Base-by-base conservation (phyloP, 495 filamentous ascomycete genomes). In the Darksidea phi region DNA sequence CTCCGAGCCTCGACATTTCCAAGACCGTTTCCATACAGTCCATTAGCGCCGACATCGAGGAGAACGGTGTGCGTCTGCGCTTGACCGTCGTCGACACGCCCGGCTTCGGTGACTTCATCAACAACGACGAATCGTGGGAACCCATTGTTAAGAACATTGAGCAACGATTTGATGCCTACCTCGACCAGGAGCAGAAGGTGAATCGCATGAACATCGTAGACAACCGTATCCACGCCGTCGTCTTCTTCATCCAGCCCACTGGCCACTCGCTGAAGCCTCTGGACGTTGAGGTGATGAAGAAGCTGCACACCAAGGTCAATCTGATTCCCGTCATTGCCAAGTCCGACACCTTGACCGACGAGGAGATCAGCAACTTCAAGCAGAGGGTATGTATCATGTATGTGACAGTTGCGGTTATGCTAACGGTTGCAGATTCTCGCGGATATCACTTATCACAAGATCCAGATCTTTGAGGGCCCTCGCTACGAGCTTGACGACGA, bases 261-360 rank as follows among this genome's bases (percentile, higher is more conserved):
- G 94, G 94, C 52, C 94, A 98, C 81, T 94, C 95, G n/a, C 80
- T 98, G 71, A 98, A 98, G 88, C 95, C 95, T 52, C 78, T 98
- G 67, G 94, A 98, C 72, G 96, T 97, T 64, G 94, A 98, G 79
- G 94, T 98, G 64, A 98, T 98, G 94, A 89, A 90, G 76, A 86
- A 95, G 70, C 82, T 98, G 48, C 94, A 98, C 79, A 97, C 94
- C 85, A 98, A 97, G 84, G 94, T 98, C 84, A 98, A 98, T 83
- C 80, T 98, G 76, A 98, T 98, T 57, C 94, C 94, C 20, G 94
- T 98, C 70, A 96, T 98, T 73, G 94, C 94, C 75, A 98, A 98
- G 81, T 84, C 95, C 28, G 94, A 98, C 78, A 98, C 94, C 56
- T 78, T 97, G 72, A 98, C 95, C 54, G 94, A 98, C 63, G 94